Conservation (phyloP, 495 filamentous ascomycete genomes). For the Bryoglossum gracile region DNA sequence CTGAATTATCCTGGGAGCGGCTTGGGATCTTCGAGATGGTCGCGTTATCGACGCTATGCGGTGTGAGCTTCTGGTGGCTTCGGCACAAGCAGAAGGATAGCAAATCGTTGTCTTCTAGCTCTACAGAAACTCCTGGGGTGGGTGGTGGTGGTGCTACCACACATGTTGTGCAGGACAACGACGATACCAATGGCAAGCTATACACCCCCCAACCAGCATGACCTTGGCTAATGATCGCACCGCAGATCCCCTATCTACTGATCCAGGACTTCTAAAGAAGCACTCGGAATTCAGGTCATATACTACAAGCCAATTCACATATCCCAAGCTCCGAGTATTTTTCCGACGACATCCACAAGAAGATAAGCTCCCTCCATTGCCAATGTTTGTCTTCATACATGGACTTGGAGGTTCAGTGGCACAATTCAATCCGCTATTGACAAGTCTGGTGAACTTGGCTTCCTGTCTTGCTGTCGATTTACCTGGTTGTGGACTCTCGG, state of each 20-base stretch:
- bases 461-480: slow-evolving; percentile 89
- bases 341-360: slow-evolving; percentile 74
- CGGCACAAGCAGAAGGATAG: slow-evolving; percentile 3
- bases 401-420: slow-evolving; percentile 84
- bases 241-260: slow-evolving; percentile 38
- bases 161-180: background rate
- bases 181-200: slow-evolving; percentile 11
- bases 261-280: slow-evolving; percentile 71
- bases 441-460: slow-evolving; percentile 72
- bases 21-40: slow-evolving; percentile 9
- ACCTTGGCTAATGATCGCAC: background rate
- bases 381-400: slow-evolving; percentile 84
- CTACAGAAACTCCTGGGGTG: background rate
- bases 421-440: slow-evolving; percentile 78
- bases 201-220: background rate
- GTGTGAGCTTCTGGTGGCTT: slow-evolving; percentile 15
- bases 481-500: slow-evolving; percentile 78
- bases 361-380: slow-evolving; percentile 70
- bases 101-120: slow-evolving; percentile 8
- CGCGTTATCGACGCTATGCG: slow-evolving; percentile 14
- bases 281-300: slow-evolving; percentile 66
- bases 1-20: slow-evolving; percentile 8
- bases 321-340: slow-evolving; percentile 75
- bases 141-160: too few species aligned
- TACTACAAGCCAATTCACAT: slow-evolving; percentile 60